A percentile compares a stretch with the other conserved stretches of the same genome.
Evolutionary conservation across 192 early-diverging fungal species (phyloP).

Genomic region (Endogone sp.): DNA sequence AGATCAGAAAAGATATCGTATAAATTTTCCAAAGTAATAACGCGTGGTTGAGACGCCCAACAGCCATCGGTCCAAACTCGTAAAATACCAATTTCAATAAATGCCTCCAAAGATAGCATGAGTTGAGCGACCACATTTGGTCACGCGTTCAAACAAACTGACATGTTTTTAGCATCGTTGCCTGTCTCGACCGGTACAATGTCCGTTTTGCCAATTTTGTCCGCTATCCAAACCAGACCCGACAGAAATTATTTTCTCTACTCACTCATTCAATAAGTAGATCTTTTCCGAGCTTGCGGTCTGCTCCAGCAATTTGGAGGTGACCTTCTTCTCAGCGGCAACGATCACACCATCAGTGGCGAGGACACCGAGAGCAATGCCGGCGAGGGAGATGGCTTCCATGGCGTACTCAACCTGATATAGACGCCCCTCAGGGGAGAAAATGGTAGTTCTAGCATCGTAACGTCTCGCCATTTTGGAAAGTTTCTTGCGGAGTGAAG

Average conservation of each 20-base stretch:
- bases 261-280: slow-evolving; percentile 91
- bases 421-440: slow-evolving; percentile 98
- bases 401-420: slow-evolving; percentile 99
- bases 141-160: too few species aligned
- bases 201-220: too few species aligned
- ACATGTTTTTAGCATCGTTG: too few species aligned
- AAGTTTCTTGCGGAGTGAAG: background rate
- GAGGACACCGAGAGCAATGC: slow-evolving; percentile 90
- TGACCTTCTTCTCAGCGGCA: slow-evolving; percentile 94
- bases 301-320: slow-evolving; percentile 91
- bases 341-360: slow-evolving; percentile 92
- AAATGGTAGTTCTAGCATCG: slow-evolving; percentile 98
- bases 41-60: too few species aligned
- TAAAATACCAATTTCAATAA: too few species aligned
- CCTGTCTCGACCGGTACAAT: too few species aligned
- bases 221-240: too few species aligned
- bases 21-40: too few species aligned
- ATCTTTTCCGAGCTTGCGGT: slow-evolving; percentile 88
- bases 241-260: too few species aligned
- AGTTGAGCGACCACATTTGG: too few species aligned
- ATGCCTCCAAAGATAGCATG: too few species aligned
- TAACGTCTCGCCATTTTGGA: slow-evolving; percentile 89
- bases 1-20: slow-evolving; percentile 5
- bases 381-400: slow-evolving; percentile 98
- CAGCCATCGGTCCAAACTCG: too few species aligned